These are phyloP conservation scores for Salix udensis DNA, from an alignment of 345 rosid species.

Conservation along the genomic window DNA sequence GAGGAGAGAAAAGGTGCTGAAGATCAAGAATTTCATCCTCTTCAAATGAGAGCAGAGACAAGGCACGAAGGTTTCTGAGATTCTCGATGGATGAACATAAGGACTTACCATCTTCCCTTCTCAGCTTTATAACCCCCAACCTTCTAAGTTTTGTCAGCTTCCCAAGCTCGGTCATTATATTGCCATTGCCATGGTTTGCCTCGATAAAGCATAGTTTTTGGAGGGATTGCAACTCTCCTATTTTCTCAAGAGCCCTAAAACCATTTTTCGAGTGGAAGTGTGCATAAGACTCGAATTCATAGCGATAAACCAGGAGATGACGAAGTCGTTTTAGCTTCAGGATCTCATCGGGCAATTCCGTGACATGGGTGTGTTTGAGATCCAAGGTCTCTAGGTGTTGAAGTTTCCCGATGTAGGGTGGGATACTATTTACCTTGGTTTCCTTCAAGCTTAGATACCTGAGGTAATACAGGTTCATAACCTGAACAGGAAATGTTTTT, in stretches of 20 bases:
- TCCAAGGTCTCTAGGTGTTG: conserved; percentile 27
- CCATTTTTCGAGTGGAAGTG: conserved; percentile 4
- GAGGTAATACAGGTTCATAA: conserved; percentile 2
- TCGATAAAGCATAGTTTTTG: not conserved
- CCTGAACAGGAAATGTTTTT: conserved; percentile 15
- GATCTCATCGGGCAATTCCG: conserved; percentile 15
- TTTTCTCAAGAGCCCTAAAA: conserved; percentile 11
- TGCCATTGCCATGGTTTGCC: conserved; percentile 1
- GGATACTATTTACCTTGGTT: conserved; percentile 9
- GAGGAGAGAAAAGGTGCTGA: conserved; percentile 29
- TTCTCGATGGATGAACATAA: conserved; percentile 10
- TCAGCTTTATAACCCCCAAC: conserved; percentile 9
- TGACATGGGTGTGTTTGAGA: conserved; percentile 22
- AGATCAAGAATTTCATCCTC: conserved; percentile 36
- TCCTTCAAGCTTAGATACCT: conserved; percentile 15
- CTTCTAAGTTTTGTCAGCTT: conserved; percentile 9
- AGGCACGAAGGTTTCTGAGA: conserved; percentile 15
- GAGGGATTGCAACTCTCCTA: conserved; percentile 9
- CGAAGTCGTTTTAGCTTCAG: conserved; percentile 17
- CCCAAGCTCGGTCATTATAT: not conserved
- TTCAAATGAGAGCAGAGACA: conserved; percentile 23
- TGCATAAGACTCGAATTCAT: conserved; percentile 7
- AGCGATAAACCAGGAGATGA: conserved; percentile 18
- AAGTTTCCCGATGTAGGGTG: conserved; percentile 24
- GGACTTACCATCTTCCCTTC: conserved; percentile 6